A percentile compares a stretch with the other conserved stretches of the same genome.
Conservation (phyloP, 495 filamentous ascomycete genomes). For the Margaritispora aquatica region DNA sequence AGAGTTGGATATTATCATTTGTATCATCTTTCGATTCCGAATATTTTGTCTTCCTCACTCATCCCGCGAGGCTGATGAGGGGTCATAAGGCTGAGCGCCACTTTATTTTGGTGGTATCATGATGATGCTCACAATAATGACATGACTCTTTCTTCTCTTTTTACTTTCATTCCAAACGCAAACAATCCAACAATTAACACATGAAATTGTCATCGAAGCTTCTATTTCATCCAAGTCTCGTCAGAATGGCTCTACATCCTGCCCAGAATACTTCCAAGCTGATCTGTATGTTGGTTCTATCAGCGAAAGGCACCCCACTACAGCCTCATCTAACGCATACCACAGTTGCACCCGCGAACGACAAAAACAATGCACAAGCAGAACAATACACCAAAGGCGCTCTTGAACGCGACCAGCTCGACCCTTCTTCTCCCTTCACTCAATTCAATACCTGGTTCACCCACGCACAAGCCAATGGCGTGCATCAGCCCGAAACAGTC, state of each 20-base stretch:
- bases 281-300: slow-evolving; percentile 43
- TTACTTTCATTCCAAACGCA: background rate
- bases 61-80: background rate
- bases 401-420: slow-evolving; percentile 47
- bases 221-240: slow-evolving; percentile 11
- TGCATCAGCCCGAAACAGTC: slow-evolving; percentile 70
- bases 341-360: slow-evolving; percentile 30
- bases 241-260: slow-evolving; percentile 43
- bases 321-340: background rate
- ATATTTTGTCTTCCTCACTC: no score
- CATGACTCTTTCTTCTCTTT: slow-evolving; percentile 6
- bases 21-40: no score
- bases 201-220: slow-evolving; percentile 15
- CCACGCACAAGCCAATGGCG: slow-evolving; percentile 50
- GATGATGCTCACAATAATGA: slow-evolving; percentile 1
- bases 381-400: slow-evolving; percentile 55
- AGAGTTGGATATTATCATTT: no score
- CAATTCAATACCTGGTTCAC: slow-evolving; percentile 90
- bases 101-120: background rate
- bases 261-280: slow-evolving; percentile 36
- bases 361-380: slow-evolving; percentile 40
- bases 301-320: slow-evolving; percentile 23
- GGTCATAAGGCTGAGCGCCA: background rate
- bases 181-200: background rate
- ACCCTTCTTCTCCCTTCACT: slow-evolving; percentile 49